Conservation (phyloP, 371 early-diverging fungal species). For the Mucor sp. region DNA sequence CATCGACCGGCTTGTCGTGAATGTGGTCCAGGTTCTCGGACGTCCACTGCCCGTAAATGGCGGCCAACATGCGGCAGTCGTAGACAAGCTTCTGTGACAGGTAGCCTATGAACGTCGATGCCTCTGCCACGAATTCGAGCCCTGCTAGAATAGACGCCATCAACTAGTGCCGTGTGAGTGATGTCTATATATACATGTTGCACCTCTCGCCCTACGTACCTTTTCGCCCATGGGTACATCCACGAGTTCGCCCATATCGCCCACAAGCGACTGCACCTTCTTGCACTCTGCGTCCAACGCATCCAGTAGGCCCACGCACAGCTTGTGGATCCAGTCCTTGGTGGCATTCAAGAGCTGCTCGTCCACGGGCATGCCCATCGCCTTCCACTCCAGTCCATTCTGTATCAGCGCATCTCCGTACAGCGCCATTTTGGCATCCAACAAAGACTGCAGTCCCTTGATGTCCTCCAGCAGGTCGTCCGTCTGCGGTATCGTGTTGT, state of each 20-base stretch:
- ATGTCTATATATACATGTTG: neutral
- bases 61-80: constrained; percentile 32
- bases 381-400: constrained; percentile 51
- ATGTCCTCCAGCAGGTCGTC: constrained; percentile 40
- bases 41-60: constrained; percentile 43
- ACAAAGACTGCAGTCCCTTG: constrained; percentile 29
- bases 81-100: constrained; percentile 29
- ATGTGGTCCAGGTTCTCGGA: constrained; percentile 37
- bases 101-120: constrained; percentile 35
- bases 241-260: constrained; percentile 29
- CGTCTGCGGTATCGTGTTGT: constrained; percentile 34
- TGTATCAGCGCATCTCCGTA: constrained; percentile 47
- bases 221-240: constrained; percentile 33
- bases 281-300: constrained; percentile 43
- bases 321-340: constrained; percentile 42
- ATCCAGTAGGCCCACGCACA: constrained; percentile 32
- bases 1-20: constrained; percentile 19
- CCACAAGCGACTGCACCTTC: constrained; percentile 30
- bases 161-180: constrained; percentile 16
- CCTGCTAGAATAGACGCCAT: constrained; percentile 44
- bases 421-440: constrained; percentile 31
- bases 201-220: constrained; percentile 10
- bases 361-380: constrained; percentile 51
- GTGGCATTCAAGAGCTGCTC: constrained; percentile 36
- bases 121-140: constrained; percentile 40